Evolutionary conservation across 805 yeast genomes (phyloP).

Genomic region (Wickerhamomyces xylosicus): DNA sequence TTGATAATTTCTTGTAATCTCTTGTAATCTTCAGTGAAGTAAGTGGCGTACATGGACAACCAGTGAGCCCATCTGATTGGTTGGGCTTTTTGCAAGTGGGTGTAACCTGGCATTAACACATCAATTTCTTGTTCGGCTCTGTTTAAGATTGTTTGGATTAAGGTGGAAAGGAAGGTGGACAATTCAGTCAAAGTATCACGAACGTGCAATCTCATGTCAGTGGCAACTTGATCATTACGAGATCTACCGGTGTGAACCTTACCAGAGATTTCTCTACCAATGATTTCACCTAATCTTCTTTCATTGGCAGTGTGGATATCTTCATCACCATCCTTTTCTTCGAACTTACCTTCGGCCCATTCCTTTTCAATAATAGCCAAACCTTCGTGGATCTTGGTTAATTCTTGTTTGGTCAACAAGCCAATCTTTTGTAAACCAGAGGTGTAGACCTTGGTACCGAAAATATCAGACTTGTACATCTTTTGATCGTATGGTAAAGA

Average conservation of each 20-base stretch:
- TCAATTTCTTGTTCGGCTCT: constrained; percentile 85
- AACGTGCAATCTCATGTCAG: constrained; percentile 95
- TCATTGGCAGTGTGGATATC: constrained; percentile 99
- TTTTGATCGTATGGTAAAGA: constrained; percentile 91
- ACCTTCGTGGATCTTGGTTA: constrained; percentile 76
- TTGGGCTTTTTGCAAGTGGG: constrained; percentile 94
- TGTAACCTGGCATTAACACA: constrained; percentile 96
- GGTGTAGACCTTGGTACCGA: constrained; percentile 91
- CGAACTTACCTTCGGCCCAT: constrained; percentile 66
- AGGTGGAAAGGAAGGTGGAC: constrained; percentile 41
- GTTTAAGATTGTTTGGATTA: constrained; percentile 55
- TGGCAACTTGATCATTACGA: constrained; percentile 97
- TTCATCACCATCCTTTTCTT: constrained; percentile 83
- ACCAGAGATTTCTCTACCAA: constrained; percentile 90
- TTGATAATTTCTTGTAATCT: constrained; percentile 71
- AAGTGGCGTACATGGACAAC: constrained; percentile 91
- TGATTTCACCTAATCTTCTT: constrained; percentile 92
- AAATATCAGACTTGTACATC: constrained; percentile 90
- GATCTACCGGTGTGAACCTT: constrained; percentile 99
- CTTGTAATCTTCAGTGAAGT: constrained; percentile 82
- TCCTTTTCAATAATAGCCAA: constrained; percentile 61
- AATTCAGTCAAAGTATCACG: constrained; percentile 62
- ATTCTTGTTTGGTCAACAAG: constrained; percentile 62
- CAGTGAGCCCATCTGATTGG: constrained; percentile 99
- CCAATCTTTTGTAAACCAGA: constrained; percentile 75